Percentiles rank a stretch among this genome's conserved stretches.
phyloP scores from a whole-genome alignment of 768 basidiomycete species.

The Sarcodon sp. region DNA sequence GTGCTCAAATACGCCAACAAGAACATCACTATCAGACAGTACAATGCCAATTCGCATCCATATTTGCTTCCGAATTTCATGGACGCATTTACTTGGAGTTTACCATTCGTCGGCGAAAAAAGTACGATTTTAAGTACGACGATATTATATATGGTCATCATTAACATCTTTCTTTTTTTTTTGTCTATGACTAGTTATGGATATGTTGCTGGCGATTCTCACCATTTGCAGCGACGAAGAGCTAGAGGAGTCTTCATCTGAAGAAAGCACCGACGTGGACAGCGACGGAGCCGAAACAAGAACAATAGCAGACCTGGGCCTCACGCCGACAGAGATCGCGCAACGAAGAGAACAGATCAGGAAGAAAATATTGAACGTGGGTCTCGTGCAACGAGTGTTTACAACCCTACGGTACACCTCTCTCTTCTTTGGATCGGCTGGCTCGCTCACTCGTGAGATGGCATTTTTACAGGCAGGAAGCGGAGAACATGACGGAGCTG shows the following conservation, averaged over 20 bases:
- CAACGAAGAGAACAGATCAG: constrained; percentile 68
- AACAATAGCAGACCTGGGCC: constrained; percentile 12
- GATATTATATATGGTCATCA: background rate
- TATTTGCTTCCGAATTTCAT: constrained; percentile 99
- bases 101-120: constrained; percentile 97
- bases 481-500: constrained; percentile 68
- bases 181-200: constrained; percentile 59
- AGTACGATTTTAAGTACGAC: constrained; percentile 38
- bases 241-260: constrained; percentile 55
- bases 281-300: constrained; percentile 16
- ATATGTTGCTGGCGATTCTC: constrained; percentile 95
- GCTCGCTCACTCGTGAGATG: background rate
- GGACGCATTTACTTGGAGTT: constrained; percentile 98
- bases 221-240: constrained; percentile 96
- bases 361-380: constrained; percentile 90
- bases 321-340: constrained; percentile 28
- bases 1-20: constrained; percentile 96
- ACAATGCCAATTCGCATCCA: constrained; percentile 37
- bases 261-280: constrained; percentile 6
- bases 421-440: background rate
- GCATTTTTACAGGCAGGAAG: constrained; percentile 50
- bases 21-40: constrained; percentile 74
- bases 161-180: background rate
- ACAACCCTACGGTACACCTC: constrained; percentile 69
- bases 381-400: constrained; percentile 84